phyloP scores from a whole-genome alignment of 495 filamentous ascomycete species.

The Trichodelitschia bisporula region DNA sequence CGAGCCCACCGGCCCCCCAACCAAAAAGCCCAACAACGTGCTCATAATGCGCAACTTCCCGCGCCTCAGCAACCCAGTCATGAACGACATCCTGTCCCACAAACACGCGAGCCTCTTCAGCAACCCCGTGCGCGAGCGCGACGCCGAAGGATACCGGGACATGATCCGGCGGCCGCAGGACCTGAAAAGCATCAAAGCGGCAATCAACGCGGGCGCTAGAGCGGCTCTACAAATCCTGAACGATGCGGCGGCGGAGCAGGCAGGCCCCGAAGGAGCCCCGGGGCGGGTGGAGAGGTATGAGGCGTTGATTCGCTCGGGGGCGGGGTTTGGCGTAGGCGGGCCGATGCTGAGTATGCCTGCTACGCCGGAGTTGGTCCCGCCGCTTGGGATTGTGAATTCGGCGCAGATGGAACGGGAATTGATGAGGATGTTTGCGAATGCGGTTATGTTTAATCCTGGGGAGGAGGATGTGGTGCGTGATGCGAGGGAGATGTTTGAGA shows the following conservation, averaged over 20 bases:
- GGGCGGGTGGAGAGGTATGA: too few relatives aligned
- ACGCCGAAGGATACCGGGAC: constrained; percentile 71
- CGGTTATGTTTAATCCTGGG: constrained; percentile 88
- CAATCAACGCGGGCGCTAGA: constrained; percentile 52
- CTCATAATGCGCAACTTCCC: constrained; percentile 39
- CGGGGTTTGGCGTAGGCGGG: too few relatives aligned
- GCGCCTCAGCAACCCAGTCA: constrained; percentile 47
- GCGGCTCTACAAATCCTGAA: constrained; percentile 23
- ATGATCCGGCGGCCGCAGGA: constrained; percentile 74
- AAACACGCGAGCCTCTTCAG: constrained; percentile 75
- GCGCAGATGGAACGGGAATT: constrained; percentile 82
- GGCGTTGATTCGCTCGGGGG: too few relatives aligned
- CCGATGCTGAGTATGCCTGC: constrained; percentile 41
- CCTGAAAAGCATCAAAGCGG: constrained; percentile 61
- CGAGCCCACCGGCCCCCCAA: neutral
- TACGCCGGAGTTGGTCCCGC: constrained; percentile 52
- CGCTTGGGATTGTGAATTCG: constrained; percentile 82
- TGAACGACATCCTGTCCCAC: constrained; percentile 68
- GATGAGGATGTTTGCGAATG: constrained; percentile 94
- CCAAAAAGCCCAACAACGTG: constrained; percentile 7
- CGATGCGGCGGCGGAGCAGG: constrained; percentile 15
- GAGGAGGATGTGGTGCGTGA: constrained; percentile 66
- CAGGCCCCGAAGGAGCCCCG: constrained; percentile 19
- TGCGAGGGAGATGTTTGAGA: constrained; percentile 57
- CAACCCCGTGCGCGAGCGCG: constrained; percentile 54